Evolutionary conservation across 768 basidiomycete species (phyloP).

Genomic region (Gautieria morchelliformis): DNA sequence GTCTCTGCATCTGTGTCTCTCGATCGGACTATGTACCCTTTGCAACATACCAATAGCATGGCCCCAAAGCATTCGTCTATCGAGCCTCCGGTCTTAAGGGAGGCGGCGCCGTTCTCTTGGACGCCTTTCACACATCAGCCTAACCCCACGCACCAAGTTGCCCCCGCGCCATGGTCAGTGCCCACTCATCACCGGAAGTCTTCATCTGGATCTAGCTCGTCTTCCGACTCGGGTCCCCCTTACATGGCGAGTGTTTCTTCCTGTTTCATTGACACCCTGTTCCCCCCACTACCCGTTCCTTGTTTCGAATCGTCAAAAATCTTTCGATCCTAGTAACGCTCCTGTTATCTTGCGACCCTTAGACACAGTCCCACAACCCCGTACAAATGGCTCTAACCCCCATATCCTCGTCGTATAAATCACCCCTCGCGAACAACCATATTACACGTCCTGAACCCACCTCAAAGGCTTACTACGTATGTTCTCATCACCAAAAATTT

Average conservation of each 20-base stretch:
- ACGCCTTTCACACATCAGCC: not conserved
- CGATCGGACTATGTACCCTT: not conserved
- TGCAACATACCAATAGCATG: not conserved
- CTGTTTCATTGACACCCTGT: not conserved
- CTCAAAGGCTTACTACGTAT: not conserved
- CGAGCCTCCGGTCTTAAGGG: not conserved
- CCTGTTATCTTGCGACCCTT: not conserved
- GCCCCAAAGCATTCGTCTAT: not conserved
- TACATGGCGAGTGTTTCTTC: slow-evolving; percentile 7
- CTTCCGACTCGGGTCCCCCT: not conserved
- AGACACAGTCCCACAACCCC: not conserved
- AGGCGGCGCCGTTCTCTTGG: not conserved
- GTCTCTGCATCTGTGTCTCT: not conserved
- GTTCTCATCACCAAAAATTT: not conserved
- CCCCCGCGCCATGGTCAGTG: not conserved
- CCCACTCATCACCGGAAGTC: not conserved
- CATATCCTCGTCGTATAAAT: not conserved
- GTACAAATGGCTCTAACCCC: not conserved
- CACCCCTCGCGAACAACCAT: not conserved
- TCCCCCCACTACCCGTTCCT: not conserved
- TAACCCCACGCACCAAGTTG: not conserved
- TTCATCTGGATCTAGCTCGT: slow-evolving; percentile 3
- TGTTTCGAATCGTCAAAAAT: slow-evolving; percentile 1
- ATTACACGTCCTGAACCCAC: not conserved
- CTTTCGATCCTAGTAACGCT: slow-evolving; percentile 9